Evolutionary conservation across 1,139 yeast genomes (phyloP).

Genomic region (Chernovozyma sophiae-reginae): DNA sequence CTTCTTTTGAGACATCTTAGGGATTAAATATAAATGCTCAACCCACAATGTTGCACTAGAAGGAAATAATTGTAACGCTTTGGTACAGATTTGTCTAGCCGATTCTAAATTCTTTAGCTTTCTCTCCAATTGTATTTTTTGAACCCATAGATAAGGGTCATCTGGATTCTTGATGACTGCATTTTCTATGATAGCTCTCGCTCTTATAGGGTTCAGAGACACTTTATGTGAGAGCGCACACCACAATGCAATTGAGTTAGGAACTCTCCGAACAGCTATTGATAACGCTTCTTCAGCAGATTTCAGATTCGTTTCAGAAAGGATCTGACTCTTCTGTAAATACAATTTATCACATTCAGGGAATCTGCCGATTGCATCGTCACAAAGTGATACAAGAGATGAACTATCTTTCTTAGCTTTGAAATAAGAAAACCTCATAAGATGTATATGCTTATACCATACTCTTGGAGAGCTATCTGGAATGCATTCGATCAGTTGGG

Average conservation of each 20-base stretch:
- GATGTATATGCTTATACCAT: conserved; percentile 62
- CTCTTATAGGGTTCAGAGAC: conserved; percentile 35
- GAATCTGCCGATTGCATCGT: conserved; percentile 43
- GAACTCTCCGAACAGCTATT: conserved; percentile 47
- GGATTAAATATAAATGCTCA: conserved; percentile 48
- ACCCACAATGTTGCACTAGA: conserved; percentile 60
- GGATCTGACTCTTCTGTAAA: conserved; percentile 57
- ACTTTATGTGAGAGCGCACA: conserved; percentile 48
- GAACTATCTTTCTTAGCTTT: not conserved
- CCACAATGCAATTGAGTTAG: conserved; percentile 52
- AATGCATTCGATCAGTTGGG: conserved; percentile 31
- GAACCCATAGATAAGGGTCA: conserved; percentile 52
- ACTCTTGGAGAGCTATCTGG: conserved; percentile 41
- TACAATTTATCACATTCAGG: conserved; percentile 49
- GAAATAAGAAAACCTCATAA: conserved; percentile 36
- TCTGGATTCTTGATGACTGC: conserved; percentile 55
- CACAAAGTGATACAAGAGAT: conserved; percentile 31
- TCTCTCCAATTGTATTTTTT: conserved; percentile 56
- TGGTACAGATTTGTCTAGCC: conserved; percentile 53
- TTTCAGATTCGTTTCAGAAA: conserved; percentile 22
- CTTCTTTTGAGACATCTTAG: conserved; percentile 55
- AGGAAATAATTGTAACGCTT: conserved; percentile 61
- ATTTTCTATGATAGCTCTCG: conserved; percentile 70
- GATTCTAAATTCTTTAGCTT: conserved; percentile 45
- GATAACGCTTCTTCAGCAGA: conserved; percentile 35